Percentiles rank a stretch among this genome's conserved stretches.
Conservation (phyloP, 352 stramenopile species). For the Globisporangium perplexum region DNA sequence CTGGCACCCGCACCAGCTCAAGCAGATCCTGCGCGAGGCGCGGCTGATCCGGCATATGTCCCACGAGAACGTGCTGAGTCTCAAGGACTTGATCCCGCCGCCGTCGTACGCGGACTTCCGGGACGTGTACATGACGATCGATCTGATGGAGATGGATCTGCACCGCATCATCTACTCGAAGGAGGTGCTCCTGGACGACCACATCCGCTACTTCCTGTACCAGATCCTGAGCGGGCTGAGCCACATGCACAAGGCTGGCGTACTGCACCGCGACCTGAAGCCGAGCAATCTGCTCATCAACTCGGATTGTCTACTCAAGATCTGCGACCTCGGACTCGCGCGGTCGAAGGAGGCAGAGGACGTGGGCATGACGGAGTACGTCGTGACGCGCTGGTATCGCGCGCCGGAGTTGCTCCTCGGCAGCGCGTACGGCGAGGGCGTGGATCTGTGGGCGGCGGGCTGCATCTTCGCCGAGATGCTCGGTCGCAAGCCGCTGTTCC, state of each 20-base stretch:
- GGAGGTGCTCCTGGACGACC: conserved; percentile 88
- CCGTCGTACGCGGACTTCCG: conserved; percentile 82
- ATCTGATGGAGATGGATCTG: conserved; percentile 92
- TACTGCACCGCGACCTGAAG: conserved; percentile 85
- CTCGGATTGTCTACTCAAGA: conserved; percentile 95
- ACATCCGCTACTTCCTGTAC: conserved; percentile 93
- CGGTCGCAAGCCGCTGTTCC: conserved; percentile 79
- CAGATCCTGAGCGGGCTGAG: conserved; percentile 88
- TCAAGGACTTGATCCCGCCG: conserved; percentile 81
- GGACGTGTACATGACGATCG: conserved; percentile 89
- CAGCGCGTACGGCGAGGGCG: conserved; percentile 76
- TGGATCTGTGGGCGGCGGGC: conserved; percentile 82
- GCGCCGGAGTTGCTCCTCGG: conserved; percentile 81
- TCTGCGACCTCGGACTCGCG: conserved; percentile 95
- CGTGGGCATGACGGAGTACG: conserved; percentile 90
- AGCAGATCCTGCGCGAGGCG: conserved; percentile 85
- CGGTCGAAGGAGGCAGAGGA: conserved; percentile 83
- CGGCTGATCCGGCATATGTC: conserved; percentile 80
- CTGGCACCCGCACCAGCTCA: conserved; percentile 86
- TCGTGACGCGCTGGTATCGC: conserved; percentile 88
- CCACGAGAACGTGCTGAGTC: conserved; percentile 81
- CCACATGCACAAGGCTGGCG: conserved; percentile 83
- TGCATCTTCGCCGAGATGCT: conserved; percentile 89
- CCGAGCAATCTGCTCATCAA: conserved; percentile 87
- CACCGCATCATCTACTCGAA: conserved; percentile 92